Evolutionary conservation across 257 asterid genomes (phyloP).

Genomic region (Datura wrightii): DNA sequence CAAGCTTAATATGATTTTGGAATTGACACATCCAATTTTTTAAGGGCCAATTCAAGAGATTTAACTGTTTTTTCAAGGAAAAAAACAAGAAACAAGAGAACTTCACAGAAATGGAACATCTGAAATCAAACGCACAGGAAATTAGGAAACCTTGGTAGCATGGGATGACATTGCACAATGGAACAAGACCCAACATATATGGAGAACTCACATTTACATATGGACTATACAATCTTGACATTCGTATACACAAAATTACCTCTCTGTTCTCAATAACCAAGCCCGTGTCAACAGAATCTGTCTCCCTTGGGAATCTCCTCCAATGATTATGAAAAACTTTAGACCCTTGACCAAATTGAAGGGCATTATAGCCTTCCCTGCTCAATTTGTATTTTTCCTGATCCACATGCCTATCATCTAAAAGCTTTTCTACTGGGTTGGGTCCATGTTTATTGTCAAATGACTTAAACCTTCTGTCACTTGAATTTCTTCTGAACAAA

Average conservation of each 20-base stretch:
- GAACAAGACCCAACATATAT: slow-evolving; percentile 41
- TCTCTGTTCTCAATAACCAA: slow-evolving; percentile 53
- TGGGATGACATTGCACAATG: slow-evolving; percentile 28
- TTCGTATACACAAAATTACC: slow-evolving; percentile 58
- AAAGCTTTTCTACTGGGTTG: slow-evolving; percentile 38
- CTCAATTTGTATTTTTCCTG: slow-evolving; percentile 36
- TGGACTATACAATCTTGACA: slow-evolving; percentile 45
- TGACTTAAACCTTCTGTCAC: slow-evolving; percentile 32
- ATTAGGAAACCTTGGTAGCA: slow-evolving; percentile 20
- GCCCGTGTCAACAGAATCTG: slow-evolving; percentile 52
- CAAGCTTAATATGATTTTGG: not conserved
- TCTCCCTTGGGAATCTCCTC: slow-evolving; percentile 41
- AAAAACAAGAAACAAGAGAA: not conserved
- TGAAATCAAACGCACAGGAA: slow-evolving; percentile 23
- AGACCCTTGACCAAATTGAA: slow-evolving; percentile 44
- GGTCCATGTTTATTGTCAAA: slow-evolving; percentile 45
- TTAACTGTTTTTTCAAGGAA: not conserved
- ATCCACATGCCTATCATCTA: slow-evolving; percentile 41
- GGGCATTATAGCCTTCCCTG: slow-evolving; percentile 37
- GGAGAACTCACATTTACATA: slow-evolving; percentile 38
- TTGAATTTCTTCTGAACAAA: slow-evolving; percentile 41
- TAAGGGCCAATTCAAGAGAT: not conserved
- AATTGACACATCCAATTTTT: not conserved
- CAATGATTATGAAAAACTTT: slow-evolving; percentile 37
- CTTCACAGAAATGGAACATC: slow-evolving; percentile 7